A percentile compares a stretch with the other conserved stretches of the same genome.
Evolutionary conservation across 2,329 filamentous ascomycete genomes (phyloP).

Genomic region (Microsporum canis): DNA sequence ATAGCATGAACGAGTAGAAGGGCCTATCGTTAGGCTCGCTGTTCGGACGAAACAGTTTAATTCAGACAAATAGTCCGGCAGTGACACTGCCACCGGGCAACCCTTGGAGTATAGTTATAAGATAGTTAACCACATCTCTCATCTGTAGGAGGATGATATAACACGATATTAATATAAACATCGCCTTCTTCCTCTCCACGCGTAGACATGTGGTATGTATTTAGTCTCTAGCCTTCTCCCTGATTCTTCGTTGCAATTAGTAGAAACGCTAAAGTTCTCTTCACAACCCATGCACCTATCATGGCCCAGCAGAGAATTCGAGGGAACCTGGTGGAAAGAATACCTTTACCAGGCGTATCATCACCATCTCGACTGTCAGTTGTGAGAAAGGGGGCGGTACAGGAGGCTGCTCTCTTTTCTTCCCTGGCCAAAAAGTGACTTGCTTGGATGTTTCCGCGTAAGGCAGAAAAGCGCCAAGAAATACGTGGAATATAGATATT

Average conservation of each 20-base stretch:
- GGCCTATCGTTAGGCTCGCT: neutral
- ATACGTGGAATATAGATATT: neutral
- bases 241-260: neutral
- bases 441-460: neutral
- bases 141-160: neutral
- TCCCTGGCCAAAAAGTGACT: neutral
- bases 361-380: neutral
- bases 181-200: neutral
- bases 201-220: neutral
- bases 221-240: neutral
- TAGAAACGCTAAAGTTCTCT: neutral
- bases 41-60: neutral
- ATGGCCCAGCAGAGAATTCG: neutral
- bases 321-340: neutral
- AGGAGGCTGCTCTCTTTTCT: neutral
- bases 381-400: neutral
- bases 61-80: neutral
- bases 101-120: neutral
- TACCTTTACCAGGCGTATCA: neutral
- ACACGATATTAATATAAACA: neutral
- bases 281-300: neutral
- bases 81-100: neutral
- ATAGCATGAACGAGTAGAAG: neutral
- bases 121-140: neutral
- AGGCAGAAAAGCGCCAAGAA: neutral